Conservation (phyloP, 768 basidiomycete genomes). For the Pulveroboletus sp. region DNA sequence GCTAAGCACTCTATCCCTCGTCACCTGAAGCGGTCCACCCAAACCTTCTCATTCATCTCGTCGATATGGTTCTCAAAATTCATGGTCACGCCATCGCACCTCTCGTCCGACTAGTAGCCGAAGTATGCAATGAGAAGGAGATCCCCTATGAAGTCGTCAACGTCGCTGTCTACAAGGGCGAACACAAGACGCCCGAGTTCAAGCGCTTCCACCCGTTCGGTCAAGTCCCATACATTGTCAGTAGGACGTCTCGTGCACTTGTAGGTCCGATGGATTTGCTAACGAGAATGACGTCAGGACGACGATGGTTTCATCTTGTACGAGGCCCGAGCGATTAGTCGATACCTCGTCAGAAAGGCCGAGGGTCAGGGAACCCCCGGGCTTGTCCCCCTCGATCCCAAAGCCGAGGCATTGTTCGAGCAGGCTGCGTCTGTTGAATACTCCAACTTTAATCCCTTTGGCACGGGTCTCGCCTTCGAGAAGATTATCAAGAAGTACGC, state of each 20-base stretch:
- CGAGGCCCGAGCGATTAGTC: slow-evolving; percentile 26
- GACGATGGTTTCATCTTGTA: slow-evolving; percentile 32
- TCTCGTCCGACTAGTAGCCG: slow-evolving; percentile 37
- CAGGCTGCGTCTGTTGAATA: slow-evolving; percentile 20
- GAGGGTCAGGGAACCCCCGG: slow-evolving; percentile 16
- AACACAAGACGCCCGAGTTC: slow-evolving; percentile 29
- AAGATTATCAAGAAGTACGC: slow-evolving; percentile 47
- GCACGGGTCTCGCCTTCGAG: slow-evolving; percentile 39
- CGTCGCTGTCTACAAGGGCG: slow-evolving; percentile 31
- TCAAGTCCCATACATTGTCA: slow-evolving; percentile 34
- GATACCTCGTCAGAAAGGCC: slow-evolving; percentile 30
- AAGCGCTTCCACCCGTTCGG: slow-evolving; percentile 35
- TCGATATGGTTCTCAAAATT: slow-evolving; percentile 42
- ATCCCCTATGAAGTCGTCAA: slow-evolving; percentile 35
- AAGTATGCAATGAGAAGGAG: slow-evolving; percentile 36
- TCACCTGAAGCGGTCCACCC: neutral
- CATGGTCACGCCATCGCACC: slow-evolving; percentile 36
- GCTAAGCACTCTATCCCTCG: neutral
- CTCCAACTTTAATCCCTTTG: slow-evolving; percentile 48
- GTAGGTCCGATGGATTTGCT: neutral
- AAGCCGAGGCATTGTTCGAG: slow-evolving; percentile 17
- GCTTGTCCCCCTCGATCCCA: slow-evolving; percentile 16
- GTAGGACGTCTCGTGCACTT: slow-evolving; percentile 1
- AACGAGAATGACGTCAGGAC: slow-evolving; percentile 10
- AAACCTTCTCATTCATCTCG: neutral